phyloP scores from a whole-genome alignment of 805 yeast species.

The Allodekkera sacchari region DNA sequence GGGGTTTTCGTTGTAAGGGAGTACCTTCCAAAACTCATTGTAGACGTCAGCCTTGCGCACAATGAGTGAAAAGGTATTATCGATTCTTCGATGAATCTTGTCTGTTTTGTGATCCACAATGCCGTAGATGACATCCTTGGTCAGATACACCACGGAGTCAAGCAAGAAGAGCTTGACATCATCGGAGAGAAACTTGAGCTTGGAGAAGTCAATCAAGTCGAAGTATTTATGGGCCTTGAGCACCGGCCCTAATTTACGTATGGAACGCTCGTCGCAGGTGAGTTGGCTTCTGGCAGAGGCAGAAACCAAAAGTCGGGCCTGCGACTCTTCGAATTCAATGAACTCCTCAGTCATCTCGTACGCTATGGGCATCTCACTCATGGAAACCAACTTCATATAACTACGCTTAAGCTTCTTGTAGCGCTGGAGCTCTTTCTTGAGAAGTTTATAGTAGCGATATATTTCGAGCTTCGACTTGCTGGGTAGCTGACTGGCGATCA shows the following conservation, averaged over 20 bases:
- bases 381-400: constrained; percentile 21
- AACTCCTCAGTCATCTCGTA: constrained; percentile 40
- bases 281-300: not conserved
- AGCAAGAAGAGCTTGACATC: too few species aligned
- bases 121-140: too few species aligned
- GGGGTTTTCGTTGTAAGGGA: too few species aligned
- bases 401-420: constrained; percentile 16
- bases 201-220: constrained; percentile 12
- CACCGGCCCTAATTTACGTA: not conserved
- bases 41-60: too few species aligned
- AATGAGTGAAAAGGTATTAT: too few species aligned
- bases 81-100: too few species aligned
- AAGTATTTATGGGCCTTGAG: not conserved
- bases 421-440: constrained; percentile 23
- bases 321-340: constrained; percentile 34
- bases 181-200: too few species aligned
- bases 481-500: constrained; percentile 30
- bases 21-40: too few species aligned
- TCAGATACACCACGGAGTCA: too few species aligned
- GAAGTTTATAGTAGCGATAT: constrained; percentile 32
- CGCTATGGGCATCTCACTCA: constrained; percentile 43
- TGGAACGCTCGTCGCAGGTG: not conserved
- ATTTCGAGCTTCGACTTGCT: constrained; percentile 38
- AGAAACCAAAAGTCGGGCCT: constrained; percentile 9
- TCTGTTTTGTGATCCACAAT: too few species aligned